Evolutionary conservation across 495 filamentous ascomycete species (phyloP).

Genomic region (Penicillium lividum): DNA sequence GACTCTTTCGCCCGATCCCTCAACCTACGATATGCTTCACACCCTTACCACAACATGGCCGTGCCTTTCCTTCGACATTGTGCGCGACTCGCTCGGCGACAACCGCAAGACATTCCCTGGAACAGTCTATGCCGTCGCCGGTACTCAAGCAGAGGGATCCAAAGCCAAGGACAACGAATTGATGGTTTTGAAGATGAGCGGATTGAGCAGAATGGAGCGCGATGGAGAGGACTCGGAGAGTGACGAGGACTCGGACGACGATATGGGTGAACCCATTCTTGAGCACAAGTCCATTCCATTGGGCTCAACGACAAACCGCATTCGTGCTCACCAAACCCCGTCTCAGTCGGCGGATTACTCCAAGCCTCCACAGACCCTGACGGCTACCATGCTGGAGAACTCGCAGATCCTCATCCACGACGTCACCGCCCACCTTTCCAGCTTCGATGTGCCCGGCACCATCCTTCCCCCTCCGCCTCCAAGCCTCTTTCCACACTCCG

Average conservation of each 20-base stretch:
- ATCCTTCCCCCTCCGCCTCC: slow-evolving; percentile 76
- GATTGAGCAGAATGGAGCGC: slow-evolving; percentile 80
- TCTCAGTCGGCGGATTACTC: slow-evolving; percentile 62
- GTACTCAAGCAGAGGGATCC: slow-evolving; percentile 81
- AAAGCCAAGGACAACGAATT: slow-evolving; percentile 84
- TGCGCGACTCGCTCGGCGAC: slow-evolving; percentile 85
- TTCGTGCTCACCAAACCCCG: slow-evolving; percentile 77
- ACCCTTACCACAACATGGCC: slow-evolving; percentile 90
- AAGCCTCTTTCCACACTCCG: slow-evolving; percentile 84
- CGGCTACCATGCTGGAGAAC: slow-evolving; percentile 89
- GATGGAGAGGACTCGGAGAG: slow-evolving; percentile 72
- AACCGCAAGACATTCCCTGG: slow-evolving; percentile 88
- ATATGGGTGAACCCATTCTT: slow-evolving; percentile 85
- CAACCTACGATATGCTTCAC: slow-evolving; percentile 96
- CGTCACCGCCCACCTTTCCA: slow-evolving; percentile 78
- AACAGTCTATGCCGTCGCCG: slow-evolving; percentile 89
- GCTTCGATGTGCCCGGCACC: slow-evolving; percentile 86
- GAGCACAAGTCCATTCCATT: slow-evolving; percentile 87
- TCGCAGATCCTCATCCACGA: slow-evolving; percentile 90
- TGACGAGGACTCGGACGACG: slow-evolving; percentile 71
- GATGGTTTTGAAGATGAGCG: slow-evolving; percentile 93
- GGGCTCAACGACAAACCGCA: slow-evolving; percentile 85
- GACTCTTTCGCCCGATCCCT: slow-evolving; percentile 83
- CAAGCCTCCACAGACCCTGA: slow-evolving; percentile 73
- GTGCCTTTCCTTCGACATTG: slow-evolving; percentile 91